Evolutionary conservation across 1,284 basidiomycete species (phyloP).

Genomic region (Trichosporon asahii): DNA sequence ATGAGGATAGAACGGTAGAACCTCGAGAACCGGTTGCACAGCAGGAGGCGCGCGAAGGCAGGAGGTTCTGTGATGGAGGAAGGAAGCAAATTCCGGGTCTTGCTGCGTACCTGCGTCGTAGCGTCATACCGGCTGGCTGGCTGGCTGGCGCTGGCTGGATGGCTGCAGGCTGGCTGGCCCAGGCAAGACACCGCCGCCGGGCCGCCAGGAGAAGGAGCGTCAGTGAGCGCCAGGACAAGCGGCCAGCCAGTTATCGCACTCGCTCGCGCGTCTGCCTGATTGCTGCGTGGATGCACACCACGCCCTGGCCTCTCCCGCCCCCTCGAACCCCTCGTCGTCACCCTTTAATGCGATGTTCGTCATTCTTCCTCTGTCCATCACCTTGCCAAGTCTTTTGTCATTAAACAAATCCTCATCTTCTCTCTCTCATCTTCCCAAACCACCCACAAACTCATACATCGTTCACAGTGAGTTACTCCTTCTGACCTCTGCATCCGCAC

Average conservation of each 20-base stretch:
- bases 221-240: background rate
- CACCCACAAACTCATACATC: background rate
- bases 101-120: constrained; percentile 5
- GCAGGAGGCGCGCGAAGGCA: background rate
- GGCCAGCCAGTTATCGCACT: constrained; percentile 2
- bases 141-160: background rate
- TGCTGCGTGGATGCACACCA: constrained; percentile 1
- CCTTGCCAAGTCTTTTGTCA: constrained; percentile 8
- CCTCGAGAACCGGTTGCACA: background rate
- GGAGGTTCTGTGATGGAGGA: background rate
- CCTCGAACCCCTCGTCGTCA: constrained; percentile 3
- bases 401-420: constrained; percentile 7
- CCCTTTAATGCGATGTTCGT: constrained; percentile 11
- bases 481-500: background rate
- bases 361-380: constrained; percentile 9
- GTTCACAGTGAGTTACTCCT: background rate
- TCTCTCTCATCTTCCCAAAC: background rate
- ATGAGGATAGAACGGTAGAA: background rate
- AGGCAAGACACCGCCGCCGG: background rate
- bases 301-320: constrained; percentile 1
- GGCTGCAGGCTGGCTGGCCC: background rate
- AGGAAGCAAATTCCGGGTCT: constrained; percentile 3
- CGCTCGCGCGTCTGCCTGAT: constrained; percentile 5
- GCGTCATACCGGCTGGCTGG: background rate
- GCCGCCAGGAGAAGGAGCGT: background rate